These are phyloP conservation scores for Carpediemonas membranifera DNA, from an alignment of 78 protist species.

Conservation along the genomic window DNA sequence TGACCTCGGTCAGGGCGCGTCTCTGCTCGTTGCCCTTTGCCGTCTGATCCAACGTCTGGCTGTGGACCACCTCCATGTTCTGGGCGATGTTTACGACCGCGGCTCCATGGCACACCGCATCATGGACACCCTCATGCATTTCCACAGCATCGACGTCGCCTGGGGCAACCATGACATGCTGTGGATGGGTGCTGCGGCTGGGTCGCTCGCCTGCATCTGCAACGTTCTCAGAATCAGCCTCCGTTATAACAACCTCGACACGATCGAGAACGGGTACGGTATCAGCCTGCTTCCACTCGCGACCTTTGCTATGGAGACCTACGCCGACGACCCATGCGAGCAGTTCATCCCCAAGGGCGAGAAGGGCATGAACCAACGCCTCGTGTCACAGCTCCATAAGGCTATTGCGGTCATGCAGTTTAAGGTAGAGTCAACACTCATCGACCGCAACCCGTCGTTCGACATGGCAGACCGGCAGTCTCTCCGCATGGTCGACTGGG, in stretches of 20 bases:
- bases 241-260: conserved; percentile 16
- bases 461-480: background rate
- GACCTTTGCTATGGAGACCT: background rate
- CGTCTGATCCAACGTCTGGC: background rate
- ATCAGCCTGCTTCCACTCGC: conserved; percentile 13
- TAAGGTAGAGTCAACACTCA: conserved; percentile 1
- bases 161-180: conserved; percentile 28
- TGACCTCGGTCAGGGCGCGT: conserved; percentile 13
- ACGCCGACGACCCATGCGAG: conserved; percentile 1
- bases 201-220: conserved; percentile 8
- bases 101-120: conserved; percentile 12
- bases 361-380: background rate
- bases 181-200: conserved; percentile 30
- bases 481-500: conserved; percentile 7
- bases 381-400: conserved; percentile 13
- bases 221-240: background rate
- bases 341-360: background rate
- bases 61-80: conserved; percentile 14
- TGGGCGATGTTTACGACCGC: conserved; percentile 23
- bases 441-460: conserved; percentile 8
- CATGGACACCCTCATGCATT: background rate
- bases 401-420: conserved; percentile 33
- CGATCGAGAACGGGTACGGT: conserved; percentile 25
- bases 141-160: conserved; percentile 1
- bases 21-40: conserved; percentile 1